These are phyloP conservation scores for Lachnum nothofagi DNA, from an alignment of 2,329 filamentous ascomycete genomes.

Conservation along the genomic window DNA sequence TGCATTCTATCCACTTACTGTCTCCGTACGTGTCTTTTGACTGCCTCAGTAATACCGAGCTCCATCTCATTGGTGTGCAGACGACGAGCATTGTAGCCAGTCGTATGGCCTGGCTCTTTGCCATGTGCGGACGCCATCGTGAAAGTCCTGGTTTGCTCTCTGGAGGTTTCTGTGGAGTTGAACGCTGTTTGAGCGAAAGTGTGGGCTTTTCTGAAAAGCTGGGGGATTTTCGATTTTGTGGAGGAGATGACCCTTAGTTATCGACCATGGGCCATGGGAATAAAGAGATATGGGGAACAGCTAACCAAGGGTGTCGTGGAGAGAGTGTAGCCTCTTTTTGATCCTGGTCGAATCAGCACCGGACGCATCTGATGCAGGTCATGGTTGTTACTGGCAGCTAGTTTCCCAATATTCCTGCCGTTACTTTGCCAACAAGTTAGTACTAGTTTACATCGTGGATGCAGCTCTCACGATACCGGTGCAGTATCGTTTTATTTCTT, in stretches of 20 bases:
- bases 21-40: slow-evolving; percentile 45
- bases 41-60: slow-evolving; percentile 48
- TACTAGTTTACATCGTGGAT: no score
- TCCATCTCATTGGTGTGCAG: slow-evolving; percentile 37
- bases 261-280: not conserved
- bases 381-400: no score
- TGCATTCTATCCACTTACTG: slow-evolving; percentile 24
- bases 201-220: no score
- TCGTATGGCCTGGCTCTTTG: slow-evolving; percentile 15
- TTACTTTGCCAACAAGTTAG: no score
- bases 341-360: no score
- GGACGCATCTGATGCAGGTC: no score
- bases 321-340: no score
- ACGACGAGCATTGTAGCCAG: slow-evolving; percentile 20
- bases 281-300: not conserved
- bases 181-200: not conserved
- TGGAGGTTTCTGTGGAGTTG: not conserved
- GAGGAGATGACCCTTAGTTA: not conserved
- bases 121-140: slow-evolving; percentile 9
- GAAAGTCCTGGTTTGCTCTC: not conserved
- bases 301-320: no score
- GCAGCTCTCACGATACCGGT: no score
- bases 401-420: no score
- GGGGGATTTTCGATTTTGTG: not conserved
- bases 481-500: no score